Evolutionary conservation across 768 basidiomycete species (phyloP).

Genomic region (Cubamyces lactineus): DNA sequence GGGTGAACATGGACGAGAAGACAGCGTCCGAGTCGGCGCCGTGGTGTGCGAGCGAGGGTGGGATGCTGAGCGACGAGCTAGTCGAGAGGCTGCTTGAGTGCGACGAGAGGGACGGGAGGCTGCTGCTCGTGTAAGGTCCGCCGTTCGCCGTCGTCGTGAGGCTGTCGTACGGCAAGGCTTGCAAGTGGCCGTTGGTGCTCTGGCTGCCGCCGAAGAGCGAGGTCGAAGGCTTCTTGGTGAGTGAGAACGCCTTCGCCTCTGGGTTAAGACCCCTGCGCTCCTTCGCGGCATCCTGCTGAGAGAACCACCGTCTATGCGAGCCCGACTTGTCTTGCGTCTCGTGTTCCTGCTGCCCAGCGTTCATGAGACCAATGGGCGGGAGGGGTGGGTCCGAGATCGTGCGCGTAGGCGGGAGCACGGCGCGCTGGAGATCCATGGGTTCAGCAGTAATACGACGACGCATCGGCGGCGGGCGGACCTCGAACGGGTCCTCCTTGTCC

Average conservation of each 20-base stretch:
- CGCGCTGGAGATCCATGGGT: conserved; percentile 29
- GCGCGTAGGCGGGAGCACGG: conserved; percentile 24
- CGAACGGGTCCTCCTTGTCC: conserved; percentile 51
- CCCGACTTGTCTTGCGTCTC: conserved; percentile 35
- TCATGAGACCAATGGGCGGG: conserved; percentile 10
- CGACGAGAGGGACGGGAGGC: conserved; percentile 14
- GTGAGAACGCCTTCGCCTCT: conserved; percentile 81
- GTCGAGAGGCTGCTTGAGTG: conserved; percentile 23
- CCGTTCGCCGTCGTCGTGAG: conserved; percentile 24
- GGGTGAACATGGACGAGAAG: conserved; percentile 50
- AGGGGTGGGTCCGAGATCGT: conserved; percentile 28
- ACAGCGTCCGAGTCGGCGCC: conserved; percentile 29
- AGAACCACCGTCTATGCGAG: conserved; percentile 52
- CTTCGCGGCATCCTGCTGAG: conserved; percentile 46
- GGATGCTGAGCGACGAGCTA: conserved; percentile 31
- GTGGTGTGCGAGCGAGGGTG: conserved; percentile 25
- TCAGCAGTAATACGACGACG: conserved; percentile 35
- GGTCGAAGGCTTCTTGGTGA: conserved; percentile 29
- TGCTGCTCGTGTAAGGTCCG: conserved; percentile 19
- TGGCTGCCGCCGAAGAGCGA: conserved; percentile 18
- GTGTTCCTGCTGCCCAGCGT: conserved; percentile 15
- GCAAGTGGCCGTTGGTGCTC: not conserved
- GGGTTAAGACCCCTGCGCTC: conserved; percentile 78
- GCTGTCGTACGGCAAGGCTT: conserved; percentile 27
- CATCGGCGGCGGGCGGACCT: conserved; percentile 42